Evolutionary conservation across 768 basidiomycete species (phyloP).

Genomic region (Lactifluus hygrophoroides): DNA sequence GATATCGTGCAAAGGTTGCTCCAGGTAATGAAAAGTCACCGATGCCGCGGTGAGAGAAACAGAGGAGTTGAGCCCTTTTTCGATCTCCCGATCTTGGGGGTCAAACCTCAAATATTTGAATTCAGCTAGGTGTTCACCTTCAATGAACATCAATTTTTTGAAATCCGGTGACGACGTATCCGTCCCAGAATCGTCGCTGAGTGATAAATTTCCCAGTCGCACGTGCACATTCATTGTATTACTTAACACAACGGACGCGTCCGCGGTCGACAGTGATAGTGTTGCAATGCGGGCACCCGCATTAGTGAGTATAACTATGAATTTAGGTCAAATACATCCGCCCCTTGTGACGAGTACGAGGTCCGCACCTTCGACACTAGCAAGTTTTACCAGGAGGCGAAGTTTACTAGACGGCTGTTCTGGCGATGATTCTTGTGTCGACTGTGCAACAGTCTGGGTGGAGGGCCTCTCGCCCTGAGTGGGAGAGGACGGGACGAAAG

Average conservation of each 20-base stretch:
- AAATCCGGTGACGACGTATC: constrained; percentile 54
- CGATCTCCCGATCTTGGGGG: constrained; percentile 51
- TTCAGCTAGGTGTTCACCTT: constrained; percentile 89
- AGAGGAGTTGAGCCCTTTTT: constrained; percentile 75
- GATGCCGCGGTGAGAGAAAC: constrained; percentile 82
- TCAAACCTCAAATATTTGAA: constrained; percentile 92
- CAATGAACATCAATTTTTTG: constrained; percentile 83
- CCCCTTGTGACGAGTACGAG: background rate
- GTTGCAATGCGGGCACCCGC: constrained; percentile 67
- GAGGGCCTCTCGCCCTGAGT: too few species aligned
- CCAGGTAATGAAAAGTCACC: constrained; percentile 80
- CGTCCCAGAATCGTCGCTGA: constrained; percentile 62
- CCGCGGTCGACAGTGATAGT: constrained; percentile 81
- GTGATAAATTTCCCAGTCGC: constrained; percentile 71
- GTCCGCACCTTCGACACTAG: constrained; percentile 65
- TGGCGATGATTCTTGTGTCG: background rate
- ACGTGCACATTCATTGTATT: constrained; percentile 71
- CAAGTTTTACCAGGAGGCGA: constrained; percentile 73
- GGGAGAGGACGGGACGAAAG: constrained; percentile 57
- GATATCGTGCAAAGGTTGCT: constrained; percentile 83
- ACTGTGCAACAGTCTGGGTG: background rate
- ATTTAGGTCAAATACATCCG: background rate
- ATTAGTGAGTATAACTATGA: constrained; percentile 68
- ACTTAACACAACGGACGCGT: constrained; percentile 68
- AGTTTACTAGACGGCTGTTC: constrained; percentile 42